Base-by-base conservation (phyloP, 371 early-diverging fungal species). In the Mucor mucedo region DNA sequence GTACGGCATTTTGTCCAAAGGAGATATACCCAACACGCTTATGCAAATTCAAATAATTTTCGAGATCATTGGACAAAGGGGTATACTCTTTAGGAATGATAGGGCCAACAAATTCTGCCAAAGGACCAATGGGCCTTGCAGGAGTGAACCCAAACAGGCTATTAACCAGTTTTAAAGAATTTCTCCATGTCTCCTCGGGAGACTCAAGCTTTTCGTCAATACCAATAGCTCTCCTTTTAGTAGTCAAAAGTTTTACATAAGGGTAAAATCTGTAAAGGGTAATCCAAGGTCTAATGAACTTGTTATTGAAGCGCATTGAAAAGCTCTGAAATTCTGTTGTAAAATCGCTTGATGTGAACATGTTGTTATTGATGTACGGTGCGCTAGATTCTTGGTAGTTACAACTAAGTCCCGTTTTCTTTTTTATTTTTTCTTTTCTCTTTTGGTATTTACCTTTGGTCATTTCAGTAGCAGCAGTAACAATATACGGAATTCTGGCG, bases 1-100 rank as follows among this genome's bases (percentile, higher is more conserved):
- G 66, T 9, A 55, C 42, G 4, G 69, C 72, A 3, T 64, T 68
- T n/a, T 77, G 77, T 2, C 79, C 79, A 65, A 82, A 82, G 1
- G 76, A 77, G n/a, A 77, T 50, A 52, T 77, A 82, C 0, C 60
- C 69, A 8, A 82, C 71, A 3, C 63, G 65, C 6, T 35, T 1
- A 40, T 72, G 69, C 3, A 33, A 8, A 48, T 71, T 62, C 3
- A 75, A 41, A 40, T 66, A 80, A 1, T 14, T 7, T 21, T 57
- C 27, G 0, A 76, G 40, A 5, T 58, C 61, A 0, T 16, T 39
- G 2, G 66, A 64, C n/a, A 80, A 47, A 2, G 67, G 55, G 8
- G 62, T 41, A 32, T 69, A 71, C 0, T 42, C 29, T 28, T 65
- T 50, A 3, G 66, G 66, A 2, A 76, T 14, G 0, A 79, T 68